Evolutionary conservation across 768 basidiomycete genomes (phyloP).

Genomic region (Mycena vulgaris): DNA sequence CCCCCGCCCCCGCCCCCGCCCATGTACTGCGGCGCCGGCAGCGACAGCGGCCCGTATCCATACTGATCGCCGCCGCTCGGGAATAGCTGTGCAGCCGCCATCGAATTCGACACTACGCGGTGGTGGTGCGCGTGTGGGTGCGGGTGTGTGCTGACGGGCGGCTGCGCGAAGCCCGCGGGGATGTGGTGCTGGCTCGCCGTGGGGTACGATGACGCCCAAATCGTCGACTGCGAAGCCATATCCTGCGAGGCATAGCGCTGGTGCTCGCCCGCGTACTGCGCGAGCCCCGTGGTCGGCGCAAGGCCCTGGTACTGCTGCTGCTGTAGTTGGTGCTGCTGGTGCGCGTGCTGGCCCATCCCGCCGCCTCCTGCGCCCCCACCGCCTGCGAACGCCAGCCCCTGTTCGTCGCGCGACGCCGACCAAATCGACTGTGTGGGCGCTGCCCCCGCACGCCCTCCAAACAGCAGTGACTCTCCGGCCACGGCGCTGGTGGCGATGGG

Average conservation of each 20-base stretch:
- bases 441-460: conserved; percentile 16
- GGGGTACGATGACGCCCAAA: conserved; percentile 34
- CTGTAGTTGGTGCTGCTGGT: conserved; percentile 7
- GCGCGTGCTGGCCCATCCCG: conserved; percentile 8
- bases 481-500: neutral
- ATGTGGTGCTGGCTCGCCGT: conserved; percentile 26
- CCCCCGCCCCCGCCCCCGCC: neutral
- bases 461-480: conserved; percentile 21
- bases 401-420: conserved; percentile 37
- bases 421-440: conserved; percentile 35
- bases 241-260: conserved; percentile 34
- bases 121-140: neutral
- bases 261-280: conserved; percentile 16
- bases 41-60: conserved; percentile 26
- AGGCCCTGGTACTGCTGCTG: conserved; percentile 4
- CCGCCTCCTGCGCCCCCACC: neutral
- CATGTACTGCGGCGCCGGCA: conserved; percentile 12
- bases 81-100: conserved; percentile 35
- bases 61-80: conserved; percentile 29
- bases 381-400: conserved; percentile 28
- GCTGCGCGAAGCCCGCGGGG: conserved; percentile 8
- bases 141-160: no score
- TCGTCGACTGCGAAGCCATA: conserved; percentile 21
- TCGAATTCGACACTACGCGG: conserved; percentile 32
- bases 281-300: no score